phyloP scores from a whole-genome alignment of 371 early-diverging fungal species.

The Apophysomyces elegans region DNA sequence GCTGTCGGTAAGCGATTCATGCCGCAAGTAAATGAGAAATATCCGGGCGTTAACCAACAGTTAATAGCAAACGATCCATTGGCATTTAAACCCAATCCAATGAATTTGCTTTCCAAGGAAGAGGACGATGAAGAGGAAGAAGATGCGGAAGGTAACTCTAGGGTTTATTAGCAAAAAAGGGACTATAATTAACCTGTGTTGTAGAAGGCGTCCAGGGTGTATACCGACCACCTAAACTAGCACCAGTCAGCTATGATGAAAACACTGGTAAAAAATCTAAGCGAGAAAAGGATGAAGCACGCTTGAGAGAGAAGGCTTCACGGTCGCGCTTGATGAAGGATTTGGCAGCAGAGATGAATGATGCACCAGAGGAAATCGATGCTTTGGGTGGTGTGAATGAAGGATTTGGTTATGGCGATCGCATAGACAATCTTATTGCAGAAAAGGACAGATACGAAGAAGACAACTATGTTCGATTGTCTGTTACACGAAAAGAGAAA shows the following conservation, averaged over 20 bases:
- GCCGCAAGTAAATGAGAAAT: conserved; percentile 13
- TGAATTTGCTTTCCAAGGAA: conserved; percentile 57
- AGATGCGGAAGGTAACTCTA: conserved; percentile 14
- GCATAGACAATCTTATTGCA: conserved; percentile 55
- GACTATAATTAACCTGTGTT: background rate
- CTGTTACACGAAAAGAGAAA: conserved; percentile 78
- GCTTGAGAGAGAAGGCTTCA: conserved; percentile 73
- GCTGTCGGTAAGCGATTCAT: conserved; percentile 16
- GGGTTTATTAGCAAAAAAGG: conserved; percentile 3
- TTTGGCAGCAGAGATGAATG: conserved; percentile 82
- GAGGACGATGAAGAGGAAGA: conserved; percentile 54
- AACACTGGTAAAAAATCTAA: conserved; percentile 53
- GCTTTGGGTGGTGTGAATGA: conserved; percentile 71
- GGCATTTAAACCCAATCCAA: conserved; percentile 88
- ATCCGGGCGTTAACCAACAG: background rate
- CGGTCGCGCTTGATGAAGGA: conserved; percentile 90
- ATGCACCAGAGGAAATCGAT: conserved; percentile 84
- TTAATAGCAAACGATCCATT: conserved; percentile 68
- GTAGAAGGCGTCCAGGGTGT: conserved; percentile 36
- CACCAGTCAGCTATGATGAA: conserved; percentile 89
- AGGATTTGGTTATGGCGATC: conserved; percentile 57
- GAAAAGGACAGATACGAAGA: conserved; percentile 88
- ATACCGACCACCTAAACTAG: conserved; percentile 89
- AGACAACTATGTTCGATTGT: conserved; percentile 86
- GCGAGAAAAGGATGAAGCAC: conserved; percentile 65